Evolutionary conservation across 495 filamentous ascomycete species (phyloP), one percentile per base, ranked within the genome.

Genomic region (Podospora australis): DNA sequence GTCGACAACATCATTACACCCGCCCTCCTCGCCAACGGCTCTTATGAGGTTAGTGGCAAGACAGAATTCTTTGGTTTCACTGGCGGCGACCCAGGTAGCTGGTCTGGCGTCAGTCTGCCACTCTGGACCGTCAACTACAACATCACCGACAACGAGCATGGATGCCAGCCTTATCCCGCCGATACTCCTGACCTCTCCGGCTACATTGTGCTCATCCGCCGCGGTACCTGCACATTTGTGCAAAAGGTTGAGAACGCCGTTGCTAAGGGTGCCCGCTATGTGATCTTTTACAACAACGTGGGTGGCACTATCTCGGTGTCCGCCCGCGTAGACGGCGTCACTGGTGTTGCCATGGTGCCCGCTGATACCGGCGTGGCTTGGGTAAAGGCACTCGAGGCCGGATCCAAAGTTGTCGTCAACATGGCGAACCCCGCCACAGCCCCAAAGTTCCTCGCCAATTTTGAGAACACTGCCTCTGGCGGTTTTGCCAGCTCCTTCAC

Each of bases 281-380:
- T 82, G 28, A 57, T 78, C 47, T 73, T 75, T 49, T 78, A 78
- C 50, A 77, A 78, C 60, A 74, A 73, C 49, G 59, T 61, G 19
- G 49, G 46, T 14, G 71, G 71, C 32, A 65, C 62, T 6, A 32
- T 45, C 16, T 49, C 49, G 10, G 59, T 67, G 41, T 54, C 61
- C 3, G 62, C 58, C 5, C 38, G 28, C 13, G 69, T 68, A 4
- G 16, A 45, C 2, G 50, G 58, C 6, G 34, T 73, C 28, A 8
- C 41, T n/a, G 72, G 50, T 22, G 60, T 63, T 30, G 72, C 66
- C 48, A 76, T 73, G 71, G 66, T 77, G 13, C 58, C 66, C 10
- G 57, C 68, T 2, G 46, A 65, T 2, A 65, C 72, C 41, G 78
- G 75, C 39, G 72, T 56, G 36, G 28, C 55, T 2, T 77, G 71